Conservation (phyloP, 371 early-diverging fungal genomes). For the Dipsacomyces acuminosporus region DNA sequence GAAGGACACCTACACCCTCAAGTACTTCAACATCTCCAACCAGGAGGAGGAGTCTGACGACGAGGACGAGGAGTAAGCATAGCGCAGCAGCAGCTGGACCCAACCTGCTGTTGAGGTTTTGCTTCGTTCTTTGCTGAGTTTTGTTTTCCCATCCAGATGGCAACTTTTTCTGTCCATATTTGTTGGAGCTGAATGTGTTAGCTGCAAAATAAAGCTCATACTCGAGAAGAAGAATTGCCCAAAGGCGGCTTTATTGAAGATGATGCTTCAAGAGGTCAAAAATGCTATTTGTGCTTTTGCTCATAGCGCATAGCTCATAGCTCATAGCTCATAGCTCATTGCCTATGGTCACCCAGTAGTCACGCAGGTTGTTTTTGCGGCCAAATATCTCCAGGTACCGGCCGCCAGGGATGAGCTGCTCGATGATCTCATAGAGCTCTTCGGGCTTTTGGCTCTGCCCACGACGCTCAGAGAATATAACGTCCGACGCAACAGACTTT, state of each 20-base stretch:
- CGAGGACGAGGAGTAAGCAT: slow-evolving; percentile 57
- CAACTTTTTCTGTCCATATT: too few species aligned
- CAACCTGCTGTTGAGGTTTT: not conserved
- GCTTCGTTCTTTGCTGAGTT: not conserved
- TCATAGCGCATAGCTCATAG: too few species aligned
- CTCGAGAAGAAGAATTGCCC: too few species aligned
- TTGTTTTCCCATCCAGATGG: too few species aligned
- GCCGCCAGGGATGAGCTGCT: slow-evolving; percentile 84
- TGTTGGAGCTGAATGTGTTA: not conserved
- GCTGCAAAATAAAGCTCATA: too few species aligned
- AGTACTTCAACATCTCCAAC: slow-evolving; percentile 81
- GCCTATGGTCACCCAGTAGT: slow-evolving; percentile 93
- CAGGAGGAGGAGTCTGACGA: slow-evolving; percentile 79
- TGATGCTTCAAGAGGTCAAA: too few species aligned
- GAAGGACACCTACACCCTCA: slow-evolving; percentile 91
- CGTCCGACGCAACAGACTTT: slow-evolving; percentile 78
- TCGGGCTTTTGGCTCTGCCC: slow-evolving; percentile 95
- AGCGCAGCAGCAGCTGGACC: not conserved
- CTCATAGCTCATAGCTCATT: slow-evolving; percentile 86
- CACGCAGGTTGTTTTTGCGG: slow-evolving; percentile 86
- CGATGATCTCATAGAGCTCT: slow-evolving; percentile 87
- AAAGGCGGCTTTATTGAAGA: too few species aligned
- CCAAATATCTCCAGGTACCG: slow-evolving; percentile 90
- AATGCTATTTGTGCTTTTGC: too few species aligned
- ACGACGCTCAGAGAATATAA: slow-evolving; percentile 85